Base-by-base conservation (phyloP, 2,329 filamentous ascomycete genomes). In the Apiospora aurea region DNA sequence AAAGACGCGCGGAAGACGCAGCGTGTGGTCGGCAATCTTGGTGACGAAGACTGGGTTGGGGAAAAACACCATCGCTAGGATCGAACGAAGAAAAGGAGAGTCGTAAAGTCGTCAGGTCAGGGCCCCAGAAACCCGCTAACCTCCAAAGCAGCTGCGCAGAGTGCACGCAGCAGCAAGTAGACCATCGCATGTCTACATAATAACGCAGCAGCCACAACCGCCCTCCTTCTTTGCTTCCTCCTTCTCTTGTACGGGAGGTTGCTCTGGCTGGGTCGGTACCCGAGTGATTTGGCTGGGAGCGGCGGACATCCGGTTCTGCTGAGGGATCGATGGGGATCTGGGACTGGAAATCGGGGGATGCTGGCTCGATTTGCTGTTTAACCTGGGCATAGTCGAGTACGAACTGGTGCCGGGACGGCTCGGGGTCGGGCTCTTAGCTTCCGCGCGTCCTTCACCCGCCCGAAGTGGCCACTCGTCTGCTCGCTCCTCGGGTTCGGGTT, bases 161-260 rank as follows among this genome's bases (percentile, higher is more conserved):
- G 29, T 2, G 18, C 16, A 64, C 38, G 5, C 16, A 64, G 21
- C 34, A 7, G 57, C n/a, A 49, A 7, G 57, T 38, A 49, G 21
- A n/a, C 57, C 57, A 41, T n/a, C 4, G 47, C 3, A 18, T 18
- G 26, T 18, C 47, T 47, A 94, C 93, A 94, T 94, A 76, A 95
- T 88, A 73, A 94, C 85, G 81, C 93, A 95, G 81, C 92, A 93
- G 72, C 89, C 90, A 76, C 92, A 92, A 14, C 89, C 88, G 74
- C 18, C 86, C 88, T 75, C 86, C 88, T 77, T 82, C 74, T 83
- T 80, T 70, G 89, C 86, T 67, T 75, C 69, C 14, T 70, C 47
- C 77, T 87, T 84, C 75, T 85, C 68, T 69, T 69, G 68, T 6
- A 43, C 38, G 4, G 68, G 81, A 71, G 81, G 78, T 70, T 89